phyloP scores from a whole-genome alignment of 2,329 filamentous ascomycete genomes.

The Trichoderma aggressivum region DNA sequence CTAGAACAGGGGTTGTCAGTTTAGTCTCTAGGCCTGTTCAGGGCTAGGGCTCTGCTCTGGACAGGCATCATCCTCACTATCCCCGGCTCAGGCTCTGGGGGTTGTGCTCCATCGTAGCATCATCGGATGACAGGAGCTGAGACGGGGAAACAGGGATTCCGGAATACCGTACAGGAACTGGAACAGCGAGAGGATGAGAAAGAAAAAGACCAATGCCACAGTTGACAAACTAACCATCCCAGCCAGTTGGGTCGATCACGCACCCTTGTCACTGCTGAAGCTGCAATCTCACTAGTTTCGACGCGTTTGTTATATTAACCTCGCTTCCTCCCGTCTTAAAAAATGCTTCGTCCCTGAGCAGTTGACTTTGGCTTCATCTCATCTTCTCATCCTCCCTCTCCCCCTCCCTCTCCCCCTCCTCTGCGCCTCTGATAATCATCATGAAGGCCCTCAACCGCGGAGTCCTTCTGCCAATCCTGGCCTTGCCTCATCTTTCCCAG shows the following conservation, averaged over 20 bases:
- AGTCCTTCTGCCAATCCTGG: background rate
- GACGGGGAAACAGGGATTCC: background rate
- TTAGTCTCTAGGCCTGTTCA: background rate
- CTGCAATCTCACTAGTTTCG: background rate
- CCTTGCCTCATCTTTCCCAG: background rate
- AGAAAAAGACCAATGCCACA: background rate
- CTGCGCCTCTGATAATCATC: background rate
- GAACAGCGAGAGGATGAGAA: background rate
- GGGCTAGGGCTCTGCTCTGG: background rate
- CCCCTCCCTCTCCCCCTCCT: background rate
- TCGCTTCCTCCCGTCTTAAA: background rate
- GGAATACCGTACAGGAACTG: background rate
- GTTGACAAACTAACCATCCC: background rate
- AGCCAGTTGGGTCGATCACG: background rate
- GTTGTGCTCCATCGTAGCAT: background rate
- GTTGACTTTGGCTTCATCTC: background rate
- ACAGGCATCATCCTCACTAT: background rate
- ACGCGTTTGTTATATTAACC: background rate
- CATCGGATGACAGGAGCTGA: background rate
- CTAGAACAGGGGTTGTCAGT: background rate
- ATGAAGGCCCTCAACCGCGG: background rate
- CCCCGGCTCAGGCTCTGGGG: background rate
- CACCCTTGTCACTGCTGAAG: background rate
- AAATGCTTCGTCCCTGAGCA: background rate
- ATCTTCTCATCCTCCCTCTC: background rate